Conservation (phyloP, 106 monocot species). For the Dioscorea dumetorum region DNA sequence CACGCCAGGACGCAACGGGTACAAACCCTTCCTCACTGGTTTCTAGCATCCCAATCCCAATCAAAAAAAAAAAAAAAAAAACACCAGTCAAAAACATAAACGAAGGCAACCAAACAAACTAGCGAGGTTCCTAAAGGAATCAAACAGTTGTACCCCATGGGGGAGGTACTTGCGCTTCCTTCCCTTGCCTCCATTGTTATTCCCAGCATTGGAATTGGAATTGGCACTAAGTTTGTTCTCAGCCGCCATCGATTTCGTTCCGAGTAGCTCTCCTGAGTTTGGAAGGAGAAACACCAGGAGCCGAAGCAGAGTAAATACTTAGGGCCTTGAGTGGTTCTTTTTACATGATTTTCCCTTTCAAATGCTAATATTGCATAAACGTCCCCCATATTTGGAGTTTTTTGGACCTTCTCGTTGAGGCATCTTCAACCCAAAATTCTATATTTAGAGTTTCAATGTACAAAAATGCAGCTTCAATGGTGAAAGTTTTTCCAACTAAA, state of each 20-base stretch:
- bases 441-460: no score
- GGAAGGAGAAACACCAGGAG: no score
- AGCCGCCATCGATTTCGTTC: slow-evolving; percentile 13
- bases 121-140: neutral
- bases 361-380: no score
- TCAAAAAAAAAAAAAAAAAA: slow-evolving; percentile 1
- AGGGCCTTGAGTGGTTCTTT: no score
- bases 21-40: slow-evolving; percentile 69
- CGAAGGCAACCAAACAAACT: neutral
- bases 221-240: slow-evolving; percentile 16
- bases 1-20: slow-evolving; percentile 75
- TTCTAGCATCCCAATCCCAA: slow-evolving; percentile 20
- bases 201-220: neutral
- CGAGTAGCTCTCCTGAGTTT: no score
- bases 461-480: no score
- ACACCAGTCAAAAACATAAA: neutral
- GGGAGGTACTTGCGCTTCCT: slow-evolving; percentile 91
- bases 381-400: no score
- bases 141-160: slow-evolving; percentile 34
- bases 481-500: no score
- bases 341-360: no score
- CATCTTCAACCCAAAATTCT: no score
- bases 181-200: slow-evolving; percentile 26
- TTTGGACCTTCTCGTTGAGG: no score
- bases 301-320: no score